Percentiles rank a stretch among this genome's conserved stretches.
These are phyloP conservation scores for Suillus spraguei DNA, from an alignment of 768 basidiomycete genomes.

Conservation along the genomic window DNA sequence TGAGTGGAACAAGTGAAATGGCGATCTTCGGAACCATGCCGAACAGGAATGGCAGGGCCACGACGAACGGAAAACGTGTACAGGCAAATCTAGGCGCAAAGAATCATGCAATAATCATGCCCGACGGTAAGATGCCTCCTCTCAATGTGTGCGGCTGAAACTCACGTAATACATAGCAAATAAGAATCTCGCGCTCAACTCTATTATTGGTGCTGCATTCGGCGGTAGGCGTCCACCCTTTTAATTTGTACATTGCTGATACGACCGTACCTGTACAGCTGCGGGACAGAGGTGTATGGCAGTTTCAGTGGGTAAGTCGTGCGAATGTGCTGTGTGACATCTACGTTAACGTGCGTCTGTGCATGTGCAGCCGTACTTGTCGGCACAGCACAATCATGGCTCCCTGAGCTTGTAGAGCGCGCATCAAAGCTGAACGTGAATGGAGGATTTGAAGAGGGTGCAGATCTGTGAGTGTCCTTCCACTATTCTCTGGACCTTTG, in stretches of 20 bases:
- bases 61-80: slow-evolving; percentile 86
- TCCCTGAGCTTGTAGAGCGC: slow-evolving; percentile 84
- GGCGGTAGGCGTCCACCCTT: slow-evolving; percentile 54
- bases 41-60: slow-evolving; percentile 56
- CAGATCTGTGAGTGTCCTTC: slow-evolving; percentile 65
- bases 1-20: slow-evolving; percentile 24
- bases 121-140: slow-evolving; percentile 65
- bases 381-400: slow-evolving; percentile 77
- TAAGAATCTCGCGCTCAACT: slow-evolving; percentile 89
- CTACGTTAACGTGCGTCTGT: slow-evolving; percentile 3
- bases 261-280: slow-evolving; percentile 45
- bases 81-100: slow-evolving; percentile 95
- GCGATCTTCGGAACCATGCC: slow-evolving; percentile 11
- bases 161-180: slow-evolving; percentile 58
- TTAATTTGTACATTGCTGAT: slow-evolving; percentile 22
- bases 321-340: background rate
- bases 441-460: slow-evolving; percentile 86
- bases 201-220: slow-evolving; percentile 91
- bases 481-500: slow-evolving; percentile 10
- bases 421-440: slow-evolving; percentile 79
- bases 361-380: slow-evolving; percentile 67
- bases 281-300: slow-evolving; percentile 99
- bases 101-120: slow-evolving; percentile 93
- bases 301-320: slow-evolving; percentile 75
- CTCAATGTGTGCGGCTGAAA: background rate